These are phyloP conservation scores for Pseudognaphalium luteoalbum DNA, from an alignment of 129 eudicot species.

Conservation along the genomic window DNA sequence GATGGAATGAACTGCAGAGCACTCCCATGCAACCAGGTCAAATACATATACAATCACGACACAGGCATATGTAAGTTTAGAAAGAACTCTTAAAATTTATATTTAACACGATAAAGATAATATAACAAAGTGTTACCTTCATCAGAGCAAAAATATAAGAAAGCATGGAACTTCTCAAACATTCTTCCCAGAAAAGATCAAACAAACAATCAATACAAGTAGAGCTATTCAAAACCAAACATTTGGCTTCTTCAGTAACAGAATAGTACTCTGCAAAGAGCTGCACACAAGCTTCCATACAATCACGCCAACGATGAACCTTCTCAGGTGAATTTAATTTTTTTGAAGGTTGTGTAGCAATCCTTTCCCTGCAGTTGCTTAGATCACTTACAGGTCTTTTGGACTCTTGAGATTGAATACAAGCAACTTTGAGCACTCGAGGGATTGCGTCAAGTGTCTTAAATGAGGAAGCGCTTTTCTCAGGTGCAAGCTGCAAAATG, in stretches of 20 bases:
- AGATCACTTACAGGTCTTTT: constrained; percentile 42
- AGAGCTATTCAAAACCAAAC: constrained; percentile 63
- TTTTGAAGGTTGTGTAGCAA: constrained; percentile 30
- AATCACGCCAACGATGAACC: constrained; percentile 40
- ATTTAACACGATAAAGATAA: not conserved
- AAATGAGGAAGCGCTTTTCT: constrained; percentile 78
- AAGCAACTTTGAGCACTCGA: constrained; percentile 90
- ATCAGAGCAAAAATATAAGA: constrained; percentile 73
- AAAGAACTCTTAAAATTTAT: constrained; percentile 11
- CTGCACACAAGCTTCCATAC: constrained; percentile 68
- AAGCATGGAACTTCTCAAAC: constrained; percentile 75
- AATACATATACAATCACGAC: constrained; percentile 15
- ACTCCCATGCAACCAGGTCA: constrained; percentile 25
- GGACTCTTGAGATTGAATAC: constrained; percentile 76
- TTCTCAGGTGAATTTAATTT: constrained; percentile 32
- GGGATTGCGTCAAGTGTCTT: constrained; percentile 81
- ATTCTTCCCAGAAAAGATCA: constrained; percentile 89
- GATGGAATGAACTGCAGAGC: constrained; percentile 63
- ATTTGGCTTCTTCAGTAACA: constrained; percentile 69
- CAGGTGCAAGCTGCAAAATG: constrained; percentile 67
- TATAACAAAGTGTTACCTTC: constrained; percentile 61
- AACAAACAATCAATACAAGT: constrained; percentile 74
- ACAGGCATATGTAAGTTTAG: not conserved
- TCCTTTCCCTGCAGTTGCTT: constrained; percentile 27
- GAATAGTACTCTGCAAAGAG: constrained; percentile 66